Percentiles rank a stretch among this genome's conserved stretches.
phyloP scores from a whole-genome alignment of 768 basidiomycete genomes.

The Termitomyces sp. region DNA sequence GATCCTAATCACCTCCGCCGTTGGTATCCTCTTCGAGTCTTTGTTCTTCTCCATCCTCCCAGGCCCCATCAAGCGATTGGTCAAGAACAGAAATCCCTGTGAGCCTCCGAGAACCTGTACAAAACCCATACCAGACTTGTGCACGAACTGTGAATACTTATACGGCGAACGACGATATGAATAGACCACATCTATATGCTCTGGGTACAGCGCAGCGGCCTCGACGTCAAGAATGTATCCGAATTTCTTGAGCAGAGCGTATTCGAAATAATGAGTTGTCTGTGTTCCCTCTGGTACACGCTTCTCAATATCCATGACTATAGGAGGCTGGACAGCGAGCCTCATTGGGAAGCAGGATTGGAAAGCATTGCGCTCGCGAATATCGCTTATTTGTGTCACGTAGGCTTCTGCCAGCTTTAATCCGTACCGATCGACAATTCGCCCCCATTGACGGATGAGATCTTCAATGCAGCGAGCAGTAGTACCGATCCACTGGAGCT shows the following conservation, averaged over 20 bases:
- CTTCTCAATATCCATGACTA: slow-evolving; percentile 61
- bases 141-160: slow-evolving; percentile 88
- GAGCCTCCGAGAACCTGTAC: slow-evolving; percentile 80
- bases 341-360: slow-evolving; percentile 86
- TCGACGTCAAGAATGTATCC: slow-evolving; percentile 86
- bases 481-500: slow-evolving; percentile 95
- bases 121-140: slow-evolving; percentile 85
- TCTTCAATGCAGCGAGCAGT: slow-evolving; percentile 92
- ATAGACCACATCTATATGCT: slow-evolving; percentile 81
- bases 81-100: slow-evolving; percentile 84
- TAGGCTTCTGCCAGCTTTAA: slow-evolving; percentile 92
- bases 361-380: slow-evolving; percentile 82
- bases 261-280: slow-evolving; percentile 74
- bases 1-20: slow-evolving; percentile 59
- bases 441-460: slow-evolving; percentile 74
- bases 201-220: slow-evolving; percentile 71
- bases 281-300: slow-evolving; percentile 67
- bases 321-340: slow-evolving; percentile 73
- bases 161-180: slow-evolving; percentile 81
- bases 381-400: slow-evolving; percentile 87
- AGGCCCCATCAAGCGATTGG: slow-evolving; percentile 79
- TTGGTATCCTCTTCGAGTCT: slow-evolving; percentile 50
- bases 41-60: slow-evolving; percentile 63
- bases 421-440: slow-evolving; percentile 84
- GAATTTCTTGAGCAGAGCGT: slow-evolving; percentile 69